Base-by-base conservation (phyloP, 176 grass and related monocot genomes). In the Dactylis glomerata region DNA sequence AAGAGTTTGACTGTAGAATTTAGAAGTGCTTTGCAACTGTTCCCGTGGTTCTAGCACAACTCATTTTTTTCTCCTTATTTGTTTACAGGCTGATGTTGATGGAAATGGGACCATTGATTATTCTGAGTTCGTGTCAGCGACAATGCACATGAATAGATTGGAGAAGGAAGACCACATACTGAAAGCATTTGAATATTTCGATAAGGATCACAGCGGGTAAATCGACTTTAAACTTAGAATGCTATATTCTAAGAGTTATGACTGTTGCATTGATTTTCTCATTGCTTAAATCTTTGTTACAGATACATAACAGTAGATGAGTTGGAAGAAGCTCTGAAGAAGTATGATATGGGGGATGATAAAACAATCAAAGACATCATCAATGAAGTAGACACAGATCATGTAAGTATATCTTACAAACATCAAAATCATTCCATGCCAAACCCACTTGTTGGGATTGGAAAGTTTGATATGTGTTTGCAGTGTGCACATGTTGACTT, bases 341-440 rank as follows among this genome's bases (percentile, higher is more conserved):
- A 99, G 73, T 95, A 99, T 89, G 94, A 96, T 17, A 99, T 96
- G 96, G 96, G 93, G 17, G 93, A 99, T 86, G 96, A 94, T 63
- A 87, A 96, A 92, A 96, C 96, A 77, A 96, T 96, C 73, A 99
- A 99, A 90, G 96, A 99, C 44, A 99, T 99, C 70, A 99, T 99
- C 55, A 84, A 90, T 55, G 96, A 99, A 99, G 96, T 99, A 46
- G 96, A 99, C 81, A 74, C 86, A 38, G 96, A 99, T 73, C 68
- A 96, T 90, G 96, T 96, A 84, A 88, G 81, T 84, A 23, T 80
- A 79, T 68, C 26, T 67, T 75, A 20, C 11, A 65, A 24, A 84
- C 23, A 79, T 54, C 49, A 28, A 52, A 34, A 77, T 50, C 23
- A 54, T 77, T 54, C 20, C 20, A 57, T 5, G 2, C 30, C 27